Percentiles rank a stretch among this genome's conserved stretches.
These are phyloP conservation scores for Martensiomyces pterosporus DNA, from an alignment of 192 early-diverging fungal species.

Conservation along the genomic window DNA sequence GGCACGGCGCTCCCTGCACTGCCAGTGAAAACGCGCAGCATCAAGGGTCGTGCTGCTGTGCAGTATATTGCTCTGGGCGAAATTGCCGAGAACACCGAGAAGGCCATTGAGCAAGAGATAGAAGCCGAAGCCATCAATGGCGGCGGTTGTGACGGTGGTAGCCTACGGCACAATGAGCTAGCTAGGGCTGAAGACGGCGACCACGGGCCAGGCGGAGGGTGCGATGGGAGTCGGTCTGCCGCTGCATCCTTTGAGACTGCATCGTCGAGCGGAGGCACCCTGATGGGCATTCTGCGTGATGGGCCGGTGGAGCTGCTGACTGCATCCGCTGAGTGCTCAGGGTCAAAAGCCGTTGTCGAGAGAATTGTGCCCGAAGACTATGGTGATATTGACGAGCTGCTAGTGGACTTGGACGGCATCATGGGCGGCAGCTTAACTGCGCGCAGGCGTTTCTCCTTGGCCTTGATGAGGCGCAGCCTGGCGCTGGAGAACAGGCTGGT, in stretches of 20 bases:
- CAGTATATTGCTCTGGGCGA: conserved; percentile 38
- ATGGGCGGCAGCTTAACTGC: conserved; percentile 41
- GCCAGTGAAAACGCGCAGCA: conserved; percentile 13
- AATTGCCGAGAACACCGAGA: conserved; percentile 31
- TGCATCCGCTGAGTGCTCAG: conserved; percentile 41
- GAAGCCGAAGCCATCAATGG: neutral
- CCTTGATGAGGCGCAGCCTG: conserved; percentile 39
- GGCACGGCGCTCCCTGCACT: conserved; percentile 29
- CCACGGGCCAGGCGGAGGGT: no score
- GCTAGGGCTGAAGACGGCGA: no score
- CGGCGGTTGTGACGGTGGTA: neutral
- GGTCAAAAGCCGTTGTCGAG: conserved; percentile 38
- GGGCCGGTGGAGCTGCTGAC: conserved; percentile 38
- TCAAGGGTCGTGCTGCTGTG: conserved; percentile 25
- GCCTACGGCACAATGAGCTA: no score
- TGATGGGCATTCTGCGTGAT: conserved; percentile 31
- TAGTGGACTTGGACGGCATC: conserved; percentile 41
- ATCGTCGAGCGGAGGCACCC: conserved; percentile 33
- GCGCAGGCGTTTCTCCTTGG: conserved; percentile 42
- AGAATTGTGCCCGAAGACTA: conserved; percentile 41
- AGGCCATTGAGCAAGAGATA: conserved; percentile 3
- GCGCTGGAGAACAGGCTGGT: conserved; percentile 34
- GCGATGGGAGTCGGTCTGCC: no score
- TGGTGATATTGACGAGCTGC: conserved; percentile 38
- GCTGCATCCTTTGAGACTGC: conserved; percentile 17